phyloP scores from a whole-genome alignment of 2,329 filamentous ascomycete genomes.

The Polytolypa hystricis region DNA sequence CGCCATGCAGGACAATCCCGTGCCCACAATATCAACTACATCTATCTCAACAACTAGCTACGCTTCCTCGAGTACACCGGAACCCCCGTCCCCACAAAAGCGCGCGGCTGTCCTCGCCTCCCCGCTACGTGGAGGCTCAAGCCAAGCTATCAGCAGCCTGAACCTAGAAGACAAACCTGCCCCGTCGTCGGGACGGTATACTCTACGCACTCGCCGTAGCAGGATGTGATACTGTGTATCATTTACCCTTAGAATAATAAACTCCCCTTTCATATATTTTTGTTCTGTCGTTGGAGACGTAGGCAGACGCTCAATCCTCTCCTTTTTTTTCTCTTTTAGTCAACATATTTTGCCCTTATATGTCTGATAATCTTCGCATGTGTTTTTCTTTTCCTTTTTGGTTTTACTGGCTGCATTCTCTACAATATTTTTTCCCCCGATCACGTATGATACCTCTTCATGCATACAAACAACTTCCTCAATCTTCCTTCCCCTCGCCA shows the following conservation, averaged over 20 bases:
- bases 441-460: background rate
- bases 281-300: background rate
- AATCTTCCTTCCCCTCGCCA: no score
- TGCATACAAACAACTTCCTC: no score
- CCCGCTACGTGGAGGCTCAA: slow-evolving; percentile 2
- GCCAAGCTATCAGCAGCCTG: slow-evolving; percentile 10
- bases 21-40: slow-evolving; percentile 8
- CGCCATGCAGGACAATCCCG: slow-evolving; percentile 9
- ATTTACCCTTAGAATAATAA: no score
- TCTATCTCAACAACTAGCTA: slow-evolving; percentile 11
- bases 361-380: background rate
- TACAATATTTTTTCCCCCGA: background rate
- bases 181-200: slow-evolving; percentile 1
- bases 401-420: no score
- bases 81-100: slow-evolving; percentile 9
- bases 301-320: background rate
- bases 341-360: background rate
- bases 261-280: background rate
- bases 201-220: background rate
- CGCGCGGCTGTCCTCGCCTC: slow-evolving; percentile 2
- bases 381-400: background rate
- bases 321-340: background rate
- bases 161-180: slow-evolving; percentile 3
- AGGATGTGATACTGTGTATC: no score
- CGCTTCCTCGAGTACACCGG: slow-evolving; percentile 11